phyloP scores from a whole-genome alignment of 2,329 filamentous ascomycete genomes.

The Stachybotrys chartarum region DNA sequence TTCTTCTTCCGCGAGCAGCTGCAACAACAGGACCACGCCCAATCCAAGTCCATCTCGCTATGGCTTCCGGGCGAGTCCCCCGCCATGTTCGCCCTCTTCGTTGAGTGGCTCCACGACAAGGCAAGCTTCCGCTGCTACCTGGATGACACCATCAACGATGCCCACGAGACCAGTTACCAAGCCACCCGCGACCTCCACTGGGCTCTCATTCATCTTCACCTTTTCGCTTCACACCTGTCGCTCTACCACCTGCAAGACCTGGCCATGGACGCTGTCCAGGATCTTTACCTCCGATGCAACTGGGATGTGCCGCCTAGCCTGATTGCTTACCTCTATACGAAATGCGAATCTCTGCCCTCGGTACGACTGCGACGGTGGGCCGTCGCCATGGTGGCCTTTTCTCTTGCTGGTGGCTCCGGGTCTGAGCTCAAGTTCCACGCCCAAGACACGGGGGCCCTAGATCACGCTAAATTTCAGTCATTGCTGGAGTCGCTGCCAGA shows the following conservation, averaged over 20 bases:
- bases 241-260: slow-evolving; percentile 46
- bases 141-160: slow-evolving; percentile 28
- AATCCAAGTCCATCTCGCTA: slow-evolving; percentile 21
- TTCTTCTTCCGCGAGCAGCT: slow-evolving; percentile 41
- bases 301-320: slow-evolving; percentile 49
- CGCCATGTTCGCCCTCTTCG: slow-evolving; percentile 46
- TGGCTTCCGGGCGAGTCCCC: slow-evolving; percentile 40
- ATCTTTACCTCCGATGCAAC: slow-evolving; percentile 50
- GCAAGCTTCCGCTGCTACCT: slow-evolving; percentile 34
- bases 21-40: slow-evolving; percentile 19
- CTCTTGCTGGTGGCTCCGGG: slow-evolving; percentile 33
- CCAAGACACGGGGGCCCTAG: slow-evolving; percentile 10
- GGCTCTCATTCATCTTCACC: slow-evolving; percentile 48
- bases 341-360: slow-evolving; percentile 40
- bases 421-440: slow-evolving; percentile 20
- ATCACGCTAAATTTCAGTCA: slow-evolving; percentile 28
- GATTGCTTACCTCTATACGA: slow-evolving; percentile 45
- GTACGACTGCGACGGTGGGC: slow-evolving; percentile 51
- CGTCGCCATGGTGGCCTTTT: slow-evolving; percentile 54
- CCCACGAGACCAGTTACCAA: slow-evolving; percentile 18
- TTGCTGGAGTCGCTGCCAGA: slow-evolving; percentile 38
- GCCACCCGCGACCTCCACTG: slow-evolving; percentile 40
- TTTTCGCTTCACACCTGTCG: slow-evolving; percentile 47
- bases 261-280: slow-evolving; percentile 52
- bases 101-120: slow-evolving; percentile 43